phyloP scores from a whole-genome alignment of 257 asterid species.

The Datura wrightii region DNA sequence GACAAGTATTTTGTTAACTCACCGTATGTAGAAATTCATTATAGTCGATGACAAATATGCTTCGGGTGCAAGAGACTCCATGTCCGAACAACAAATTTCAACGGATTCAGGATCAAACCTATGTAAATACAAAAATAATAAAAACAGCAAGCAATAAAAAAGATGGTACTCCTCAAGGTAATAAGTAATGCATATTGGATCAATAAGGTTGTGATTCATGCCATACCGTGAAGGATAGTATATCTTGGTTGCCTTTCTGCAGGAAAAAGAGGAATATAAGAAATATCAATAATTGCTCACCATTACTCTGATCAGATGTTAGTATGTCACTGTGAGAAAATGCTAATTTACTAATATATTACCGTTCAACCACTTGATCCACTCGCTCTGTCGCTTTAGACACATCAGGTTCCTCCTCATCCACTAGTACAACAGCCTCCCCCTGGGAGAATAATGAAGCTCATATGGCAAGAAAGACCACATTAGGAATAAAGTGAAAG shows the following conservation, averaged over 20 bases:
- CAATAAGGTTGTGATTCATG: not conserved
- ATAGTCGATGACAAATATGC: constrained; percentile 74
- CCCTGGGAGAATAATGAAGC: constrained; percentile 12
- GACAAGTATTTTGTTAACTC: constrained; percentile 38
- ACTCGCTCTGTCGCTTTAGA: constrained; percentile 38
- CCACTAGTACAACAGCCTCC: constrained; percentile 69
- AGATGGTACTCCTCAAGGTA: not conserved
- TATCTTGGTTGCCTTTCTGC: constrained; percentile 55
- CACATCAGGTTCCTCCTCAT: constrained; percentile 79
- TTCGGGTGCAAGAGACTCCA: constrained; percentile 81
- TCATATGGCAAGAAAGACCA: not conserved
- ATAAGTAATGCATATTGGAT: constrained; percentile 17
- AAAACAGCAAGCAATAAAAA: constrained; percentile 3
- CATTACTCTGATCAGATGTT: not conserved
- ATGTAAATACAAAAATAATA: not conserved
- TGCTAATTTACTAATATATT: constrained; percentile 14
- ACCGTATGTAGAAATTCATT: constrained; percentile 88
- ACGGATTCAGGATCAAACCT: constrained; percentile 81
- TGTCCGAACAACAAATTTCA: constrained; percentile 70
- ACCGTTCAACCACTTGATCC: constrained; percentile 48
- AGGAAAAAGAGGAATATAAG: constrained; percentile 27
- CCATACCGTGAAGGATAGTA: constrained; percentile 74
- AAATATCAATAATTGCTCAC: constrained; percentile 2
- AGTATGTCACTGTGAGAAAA: not conserved
- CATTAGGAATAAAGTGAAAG: constrained; percentile 14